These are phyloP conservation scores for Colletotrichum sp. DNA, from an alignment of 2,329 filamentous ascomycete species.

Conservation along the genomic window DNA sequence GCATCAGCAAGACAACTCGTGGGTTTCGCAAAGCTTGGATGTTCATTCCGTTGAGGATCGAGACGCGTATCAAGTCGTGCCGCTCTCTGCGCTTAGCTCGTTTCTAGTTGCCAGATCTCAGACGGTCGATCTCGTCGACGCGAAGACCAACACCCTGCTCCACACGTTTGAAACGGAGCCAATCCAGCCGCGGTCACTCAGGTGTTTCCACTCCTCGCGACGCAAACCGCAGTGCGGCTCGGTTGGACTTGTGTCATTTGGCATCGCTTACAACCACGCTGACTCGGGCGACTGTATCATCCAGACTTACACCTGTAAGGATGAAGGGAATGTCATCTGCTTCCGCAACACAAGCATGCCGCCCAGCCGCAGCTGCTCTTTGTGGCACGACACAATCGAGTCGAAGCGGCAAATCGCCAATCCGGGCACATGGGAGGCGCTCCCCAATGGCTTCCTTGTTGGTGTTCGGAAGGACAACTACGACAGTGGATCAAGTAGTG, in stretches of 20 bases:
- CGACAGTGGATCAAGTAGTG: constrained; percentile 24
- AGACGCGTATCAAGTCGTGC: constrained; percentile 62
- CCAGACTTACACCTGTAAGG: constrained; percentile 64
- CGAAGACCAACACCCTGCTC: constrained; percentile 52
- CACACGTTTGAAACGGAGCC: constrained; percentile 65
- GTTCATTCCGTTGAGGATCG: constrained; percentile 40
- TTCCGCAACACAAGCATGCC: constrained; percentile 51
- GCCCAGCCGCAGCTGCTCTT: constrained; percentile 48
- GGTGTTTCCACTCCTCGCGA: constrained; percentile 61
- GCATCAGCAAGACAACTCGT: constrained; percentile 41
- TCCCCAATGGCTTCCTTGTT: constrained; percentile 65
- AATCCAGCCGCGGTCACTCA: constrained; percentile 64
- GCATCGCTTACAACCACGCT: constrained; percentile 65
- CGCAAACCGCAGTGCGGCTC: constrained; percentile 59
- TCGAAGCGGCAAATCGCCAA: constrained; percentile 60
- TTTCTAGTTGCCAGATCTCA: constrained; percentile 65
- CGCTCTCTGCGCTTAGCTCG: constrained; percentile 60
- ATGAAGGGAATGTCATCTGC: constrained; percentile 61
- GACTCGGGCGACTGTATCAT: constrained; percentile 68
- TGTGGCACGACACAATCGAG: constrained; percentile 58
- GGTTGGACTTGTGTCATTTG: constrained; percentile 65
- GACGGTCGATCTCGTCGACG: constrained; percentile 62
- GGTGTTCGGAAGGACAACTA: constrained; percentile 60
- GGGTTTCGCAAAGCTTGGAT: constrained; percentile 55
- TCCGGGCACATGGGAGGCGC: constrained; percentile 69